phyloP scores from a whole-genome alignment of 345 rosid species.

The Atalantia buxifolia region DNA sequence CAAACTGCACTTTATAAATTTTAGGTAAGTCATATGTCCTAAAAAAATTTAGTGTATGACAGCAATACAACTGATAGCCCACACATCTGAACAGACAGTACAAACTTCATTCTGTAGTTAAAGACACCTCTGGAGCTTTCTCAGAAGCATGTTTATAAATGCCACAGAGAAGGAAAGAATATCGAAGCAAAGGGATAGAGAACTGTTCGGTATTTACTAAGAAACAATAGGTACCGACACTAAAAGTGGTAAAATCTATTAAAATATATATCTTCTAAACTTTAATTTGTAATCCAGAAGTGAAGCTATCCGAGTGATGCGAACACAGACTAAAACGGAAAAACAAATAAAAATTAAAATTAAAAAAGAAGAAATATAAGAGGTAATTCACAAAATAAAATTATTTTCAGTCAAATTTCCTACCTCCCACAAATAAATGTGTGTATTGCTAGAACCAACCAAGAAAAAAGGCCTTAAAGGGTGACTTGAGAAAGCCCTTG shows the following conservation, averaged over 20 bases:
- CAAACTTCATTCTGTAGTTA: background rate
- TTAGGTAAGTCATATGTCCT: slow-evolving; percentile 21
- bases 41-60: background rate
- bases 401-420: slow-evolving; percentile 15
- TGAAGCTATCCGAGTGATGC: background rate
- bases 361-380: background rate
- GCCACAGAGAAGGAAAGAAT: background rate
- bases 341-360: too few relatives aligned
- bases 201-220: background rate
- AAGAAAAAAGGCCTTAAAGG: slow-evolving; percentile 87
- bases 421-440: slow-evolving; percentile 95
- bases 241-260: background rate
- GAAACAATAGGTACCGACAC: background rate
- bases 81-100: slow-evolving; percentile 5
- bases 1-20: slow-evolving; percentile 57
- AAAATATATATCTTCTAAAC: background rate
- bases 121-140: background rate
- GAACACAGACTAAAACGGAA: background rate
- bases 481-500: slow-evolving; percentile 84
- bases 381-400: background rate
- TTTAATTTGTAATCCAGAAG: background rate
- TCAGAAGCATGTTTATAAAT: background rate
- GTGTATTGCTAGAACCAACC: slow-evolving; percentile 93
- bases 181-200: background rate
- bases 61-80: slow-evolving; percentile 3